Conservation (phyloP, 2,329 filamentous ascomycete genomes). For the Triangularia verruculosa region DNA sequence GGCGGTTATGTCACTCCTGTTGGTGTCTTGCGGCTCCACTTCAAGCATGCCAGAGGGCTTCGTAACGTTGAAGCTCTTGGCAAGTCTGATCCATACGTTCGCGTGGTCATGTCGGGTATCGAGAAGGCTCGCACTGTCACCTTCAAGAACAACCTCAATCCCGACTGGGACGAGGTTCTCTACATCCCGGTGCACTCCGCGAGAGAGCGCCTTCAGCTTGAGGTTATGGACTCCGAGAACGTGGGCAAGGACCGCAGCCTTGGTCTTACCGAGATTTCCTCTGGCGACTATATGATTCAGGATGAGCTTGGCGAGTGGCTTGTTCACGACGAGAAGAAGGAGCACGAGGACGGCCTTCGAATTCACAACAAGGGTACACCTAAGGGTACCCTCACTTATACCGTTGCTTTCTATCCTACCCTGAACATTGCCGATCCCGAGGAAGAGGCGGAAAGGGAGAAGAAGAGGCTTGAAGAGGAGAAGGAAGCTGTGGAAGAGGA, state of each 20-base stretch:
- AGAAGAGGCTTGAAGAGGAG: slow-evolving; percentile 42
- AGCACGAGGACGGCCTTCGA: slow-evolving; percentile 65
- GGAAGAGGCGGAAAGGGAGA: slow-evolving; percentile 65
- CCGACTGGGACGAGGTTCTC: slow-evolving; percentile 91
- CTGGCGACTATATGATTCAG: slow-evolving; percentile 75
- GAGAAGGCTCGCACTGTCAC: slow-evolving; percentile 91
- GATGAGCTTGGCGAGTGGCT: slow-evolving; percentile 77
- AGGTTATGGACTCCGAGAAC: slow-evolving; percentile 96
- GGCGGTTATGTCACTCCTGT: slow-evolving; percentile 91
- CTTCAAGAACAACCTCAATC: slow-evolving; percentile 92
- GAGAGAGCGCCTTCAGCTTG: slow-evolving; percentile 79
- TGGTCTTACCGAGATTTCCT: slow-evolving; percentile 73
- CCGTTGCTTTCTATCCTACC: slow-evolving; percentile 84
- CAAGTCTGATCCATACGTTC: slow-evolving; percentile 93
- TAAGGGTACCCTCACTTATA: slow-evolving; percentile 82
- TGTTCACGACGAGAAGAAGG: slow-evolving; percentile 71
- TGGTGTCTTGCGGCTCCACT: slow-evolving; percentile 92
- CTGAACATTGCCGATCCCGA: slow-evolving; percentile 86
- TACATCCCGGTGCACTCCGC: slow-evolving; percentile 87
- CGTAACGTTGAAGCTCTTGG: slow-evolving; percentile 93
- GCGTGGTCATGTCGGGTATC: slow-evolving; percentile 84
- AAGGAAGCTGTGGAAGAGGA: slow-evolving; percentile 45
- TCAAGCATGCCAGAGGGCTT: slow-evolving; percentile 76
- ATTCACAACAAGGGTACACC: slow-evolving; percentile 68
- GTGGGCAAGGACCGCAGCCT: slow-evolving; percentile 87